Base-by-base conservation (phyloP, 306 rosid species). In the Lotus japonicus region DNA sequence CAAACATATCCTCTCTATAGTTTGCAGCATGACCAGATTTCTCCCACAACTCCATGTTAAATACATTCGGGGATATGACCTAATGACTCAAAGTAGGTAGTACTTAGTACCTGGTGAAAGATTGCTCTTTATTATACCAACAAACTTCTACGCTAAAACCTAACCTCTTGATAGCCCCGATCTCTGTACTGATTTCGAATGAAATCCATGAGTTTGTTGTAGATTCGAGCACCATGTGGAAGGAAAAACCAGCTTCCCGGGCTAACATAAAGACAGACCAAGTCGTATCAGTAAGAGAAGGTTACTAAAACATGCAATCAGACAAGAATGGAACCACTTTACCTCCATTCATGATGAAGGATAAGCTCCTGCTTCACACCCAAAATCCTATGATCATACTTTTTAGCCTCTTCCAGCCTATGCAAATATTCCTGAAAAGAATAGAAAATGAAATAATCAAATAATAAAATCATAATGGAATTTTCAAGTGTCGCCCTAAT, bases 241-340 rank as follows among this genome's bases (percentile, higher is more conserved):
- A 92, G 97, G 64, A 92, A 92, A 84, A 92, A 92, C 98, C 98
- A 92, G 75, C 98, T 90, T 79, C 98, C 98, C 14, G 98, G 98
- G 74, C 97, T 92, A 82, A 78, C 64, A 69, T 44, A 65, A 72
- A 58, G 55, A 48, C 28, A 14, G 31, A 23, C 21, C 26, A 69
- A 66, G 46, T 59, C 51, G 36, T n/a, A 65, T 64, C 73, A 79
- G 23, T 19, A 58, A 76, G 38, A 58, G 71, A 62, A 61, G 58
- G 31, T 21, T 36, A 70, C 63, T 35, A 38, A 64, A 48, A 33
- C 70, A 8, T 38, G 46, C 63, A 70, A 65, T 45, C 17, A 70
- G 60, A 74, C 70, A 62, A 48, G 7, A 58, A 28, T 54, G 13
- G 46, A 21, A 62, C 41, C 52, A 35, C 7, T n/a, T 44, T 79